phyloP scores from a whole-genome alignment of 148 eudicot genomes.

The Beta vulgaris region DNA sequence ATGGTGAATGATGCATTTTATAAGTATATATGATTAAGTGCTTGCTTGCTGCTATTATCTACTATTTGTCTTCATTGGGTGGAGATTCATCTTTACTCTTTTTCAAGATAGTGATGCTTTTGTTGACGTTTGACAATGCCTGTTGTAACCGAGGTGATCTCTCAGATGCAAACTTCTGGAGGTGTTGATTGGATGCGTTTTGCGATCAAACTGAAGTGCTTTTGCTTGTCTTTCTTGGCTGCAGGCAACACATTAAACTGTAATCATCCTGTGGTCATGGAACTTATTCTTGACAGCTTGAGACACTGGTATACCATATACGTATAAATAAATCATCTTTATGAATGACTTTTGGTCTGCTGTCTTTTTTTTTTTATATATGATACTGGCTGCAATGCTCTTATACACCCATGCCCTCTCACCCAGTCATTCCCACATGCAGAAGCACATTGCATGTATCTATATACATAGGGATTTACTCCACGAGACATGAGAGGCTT shows the following conservation, averaged over 20 bases:
- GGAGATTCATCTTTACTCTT: background rate
- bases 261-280: conserved; percentile 99
- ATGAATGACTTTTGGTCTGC: background rate
- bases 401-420: background rate
- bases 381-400: background rate
- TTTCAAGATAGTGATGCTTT: background rate
- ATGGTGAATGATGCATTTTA: background rate
- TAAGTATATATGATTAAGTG: background rate
- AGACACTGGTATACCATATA: conserved; percentile 71
- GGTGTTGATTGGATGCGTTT: background rate
- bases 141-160: background rate
- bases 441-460: background rate
- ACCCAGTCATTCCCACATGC: background rate
- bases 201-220: background rate
- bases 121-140: background rate
- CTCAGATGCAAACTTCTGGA: background rate
- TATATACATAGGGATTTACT: background rate
- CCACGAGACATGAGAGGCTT: background rate
- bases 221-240: conserved; percentile 20
- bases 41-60: background rate
- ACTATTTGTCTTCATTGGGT: conserved; percentile 3
- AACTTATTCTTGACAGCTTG: conserved; percentile 91
- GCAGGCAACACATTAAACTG: conserved; percentile 95
- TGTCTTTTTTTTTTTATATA: background rate
- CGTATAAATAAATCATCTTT: background rate